Conservation (phyloP, 164 flowering plant genomes). For the Litsea cubeba region DNA sequence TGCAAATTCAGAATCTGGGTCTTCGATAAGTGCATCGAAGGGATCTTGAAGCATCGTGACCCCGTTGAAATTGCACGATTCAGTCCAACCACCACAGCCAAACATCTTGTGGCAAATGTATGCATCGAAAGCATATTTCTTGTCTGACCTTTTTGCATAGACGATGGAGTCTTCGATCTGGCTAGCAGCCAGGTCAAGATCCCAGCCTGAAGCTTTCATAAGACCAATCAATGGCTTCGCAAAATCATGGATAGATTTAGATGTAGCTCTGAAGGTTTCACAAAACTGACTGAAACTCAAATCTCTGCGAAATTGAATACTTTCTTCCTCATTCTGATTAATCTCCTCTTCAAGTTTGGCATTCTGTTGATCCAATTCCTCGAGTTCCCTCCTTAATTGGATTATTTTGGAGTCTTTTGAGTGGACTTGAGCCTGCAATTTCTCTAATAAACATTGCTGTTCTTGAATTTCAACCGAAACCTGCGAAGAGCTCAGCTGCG, state of each 20-base stretch:
- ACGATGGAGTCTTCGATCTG: slow-evolving; percentile 27
- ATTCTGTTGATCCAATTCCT: slow-evolving; percentile 27
- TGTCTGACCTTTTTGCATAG: slow-evolving; percentile 35
- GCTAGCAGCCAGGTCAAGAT: slow-evolving; percentile 44
- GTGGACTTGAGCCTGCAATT: slow-evolving; percentile 27
- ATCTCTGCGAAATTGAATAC: slow-evolving; percentile 2
- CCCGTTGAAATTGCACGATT: slow-evolving; percentile 17
- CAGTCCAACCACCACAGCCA: slow-evolving; percentile 12
- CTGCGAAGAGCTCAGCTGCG: slow-evolving; percentile 3
- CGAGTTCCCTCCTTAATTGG: slow-evolving; percentile 23
- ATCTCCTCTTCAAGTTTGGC: slow-evolving; percentile 21
- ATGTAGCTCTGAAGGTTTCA: slow-evolving; percentile 23
- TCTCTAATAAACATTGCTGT: slow-evolving; percentile 23
- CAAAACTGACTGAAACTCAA: slow-evolving; percentile 13
- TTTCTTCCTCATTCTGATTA: slow-evolving; percentile 18
- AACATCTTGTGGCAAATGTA: slow-evolving; percentile 54
- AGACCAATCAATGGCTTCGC: slow-evolving; percentile 54
- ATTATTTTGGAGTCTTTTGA: slow-evolving; percentile 26
- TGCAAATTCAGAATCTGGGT: slow-evolving; percentile 47
- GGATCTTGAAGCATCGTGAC: slow-evolving; percentile 36
- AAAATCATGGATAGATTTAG: slow-evolving; percentile 60
- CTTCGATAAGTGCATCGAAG: slow-evolving; percentile 29
- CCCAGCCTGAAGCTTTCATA: slow-evolving; percentile 59
- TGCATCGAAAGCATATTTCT: slow-evolving; percentile 68
- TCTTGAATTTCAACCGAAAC: slow-evolving; percentile 27